phyloP scores from a whole-genome alignment of 2,329 filamentous ascomycete genomes.

The Blastomyces percursus region DNA sequence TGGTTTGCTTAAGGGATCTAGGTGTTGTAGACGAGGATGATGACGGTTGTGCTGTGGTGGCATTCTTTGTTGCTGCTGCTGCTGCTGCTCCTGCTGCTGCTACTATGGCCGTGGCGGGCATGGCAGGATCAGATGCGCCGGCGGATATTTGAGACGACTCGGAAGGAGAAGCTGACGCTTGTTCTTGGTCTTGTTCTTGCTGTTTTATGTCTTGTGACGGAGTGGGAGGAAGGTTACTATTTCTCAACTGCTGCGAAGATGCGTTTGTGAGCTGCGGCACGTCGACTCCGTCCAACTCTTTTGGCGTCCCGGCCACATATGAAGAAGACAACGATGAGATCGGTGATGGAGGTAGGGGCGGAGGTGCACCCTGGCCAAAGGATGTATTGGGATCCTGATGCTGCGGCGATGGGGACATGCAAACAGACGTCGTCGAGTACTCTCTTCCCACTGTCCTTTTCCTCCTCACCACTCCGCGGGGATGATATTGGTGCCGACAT shows the following conservation, averaged over 20 bases:
- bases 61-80: conserved; percentile 1
- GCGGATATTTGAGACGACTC: not conserved
- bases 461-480: not conserved
- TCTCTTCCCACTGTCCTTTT: not conserved
- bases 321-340: not conserved
- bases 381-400: not conserved
- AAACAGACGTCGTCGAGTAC: not conserved
- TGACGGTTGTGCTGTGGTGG: conserved; percentile 12
- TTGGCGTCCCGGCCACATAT: not conserved
- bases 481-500: not conserved
- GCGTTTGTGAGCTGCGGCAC: not conserved
- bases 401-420: not conserved
- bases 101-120: not conserved
- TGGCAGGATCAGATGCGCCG: not conserved
- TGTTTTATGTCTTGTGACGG: not conserved
- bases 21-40: conserved; percentile 13
- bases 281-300: not conserved
- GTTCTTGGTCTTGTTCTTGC: not conserved
- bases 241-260: not conserved
- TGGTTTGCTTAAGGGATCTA: conserved; percentile 22
- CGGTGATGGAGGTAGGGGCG: not conserved
- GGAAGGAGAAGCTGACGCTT: not conserved
- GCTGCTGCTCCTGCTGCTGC: not conserved
- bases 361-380: not conserved
- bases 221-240: not conserved